Percentiles rank a stretch among this genome's conserved stretches.
These are phyloP conservation scores for Aphanomyces astaci DNA, from an alignment of 352 stramenopile genomes.

Conservation along the genomic window DNA sequence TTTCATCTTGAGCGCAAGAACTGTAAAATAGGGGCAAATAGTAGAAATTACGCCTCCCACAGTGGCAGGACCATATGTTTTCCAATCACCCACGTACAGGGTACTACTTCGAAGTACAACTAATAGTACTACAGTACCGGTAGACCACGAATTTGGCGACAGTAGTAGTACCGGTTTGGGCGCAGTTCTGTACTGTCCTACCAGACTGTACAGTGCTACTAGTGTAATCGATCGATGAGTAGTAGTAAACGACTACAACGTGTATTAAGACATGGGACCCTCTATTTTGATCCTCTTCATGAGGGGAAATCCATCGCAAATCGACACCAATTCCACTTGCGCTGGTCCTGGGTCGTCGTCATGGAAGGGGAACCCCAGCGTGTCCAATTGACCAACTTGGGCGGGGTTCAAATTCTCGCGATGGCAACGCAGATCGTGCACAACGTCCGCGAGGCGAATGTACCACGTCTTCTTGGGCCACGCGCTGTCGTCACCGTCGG, in stretches of 20 bases:
- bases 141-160: no score
- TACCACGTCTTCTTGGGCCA: constrained; percentile 51
- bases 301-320: constrained; percentile 17
- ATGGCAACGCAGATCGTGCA: constrained; percentile 45
- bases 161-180: no score
- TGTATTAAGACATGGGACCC: neutral
- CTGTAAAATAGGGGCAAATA: no score
- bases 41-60: no score
- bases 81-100: neutral
- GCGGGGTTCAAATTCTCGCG: constrained; percentile 35
- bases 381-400: constrained; percentile 44
- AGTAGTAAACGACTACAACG: no score
- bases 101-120: no score
- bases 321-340: neutral
- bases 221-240: no score
- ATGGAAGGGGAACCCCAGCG: constrained; percentile 57
- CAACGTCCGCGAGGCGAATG: constrained; percentile 67
- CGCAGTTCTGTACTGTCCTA: neutral
- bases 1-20: no score
- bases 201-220: neutral
- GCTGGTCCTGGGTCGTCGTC: constrained; percentile 32
- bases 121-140: neutral
- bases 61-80: neutral
- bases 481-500: constrained; percentile 29
- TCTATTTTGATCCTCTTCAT: constrained; percentile 11